Base-by-base conservation (phyloP, 2,329 filamentous ascomycete species). In the Aspergillus alliaceus region DNA sequence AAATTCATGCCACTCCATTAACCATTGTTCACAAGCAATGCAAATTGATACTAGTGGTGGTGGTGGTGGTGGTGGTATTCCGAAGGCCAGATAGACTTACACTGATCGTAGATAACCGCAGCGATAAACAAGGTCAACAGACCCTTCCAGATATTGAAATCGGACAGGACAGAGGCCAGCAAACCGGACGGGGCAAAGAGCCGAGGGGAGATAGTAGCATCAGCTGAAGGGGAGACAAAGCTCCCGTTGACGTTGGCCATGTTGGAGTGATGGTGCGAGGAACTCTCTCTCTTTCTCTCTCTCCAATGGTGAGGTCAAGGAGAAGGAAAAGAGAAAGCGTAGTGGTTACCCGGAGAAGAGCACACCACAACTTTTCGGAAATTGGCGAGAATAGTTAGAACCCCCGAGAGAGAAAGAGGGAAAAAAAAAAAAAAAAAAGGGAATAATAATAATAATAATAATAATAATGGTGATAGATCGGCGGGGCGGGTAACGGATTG, bases 81-180 rank as follows among this genome's bases (percentile, higher is more conserved):
- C n/a, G n/a, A n/a, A n/a, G n/a, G n/a, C n/a, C n/a, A n/a, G n/a
- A n/a, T 29, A 18, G 27, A 82, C 90, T 75, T 82, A 96, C 93
- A 81, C 80, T 98, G 93, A 77, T 98, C 93, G 75, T 97, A 98
- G 59, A 87, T 84, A 57, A 96, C 84, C 53, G 89, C 85, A 8
- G 89, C 69, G 32, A 89, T 79, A 56, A 97, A 72, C 51, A 95
- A 61, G 15, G 90, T 90, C 64, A 93, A 72, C 32, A 90, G 66
- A 63, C 91, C 80, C 60, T 88, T 87, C 80, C 86, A 86, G 75
- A 83, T 73, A 66, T 84, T 86, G 56, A 85, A 78, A 57, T 84
- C 84, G 65, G 85, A 79, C 64, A 78, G 86, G 67, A 75, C 76
- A 68, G 70, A 83, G 79, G 76, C 87, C 69, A 76, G 81, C 68